These are phyloP conservation scores for Candida tropicalis DNA, from an alignment of 1,139 yeast species.

Conservation along the genomic window DNA sequence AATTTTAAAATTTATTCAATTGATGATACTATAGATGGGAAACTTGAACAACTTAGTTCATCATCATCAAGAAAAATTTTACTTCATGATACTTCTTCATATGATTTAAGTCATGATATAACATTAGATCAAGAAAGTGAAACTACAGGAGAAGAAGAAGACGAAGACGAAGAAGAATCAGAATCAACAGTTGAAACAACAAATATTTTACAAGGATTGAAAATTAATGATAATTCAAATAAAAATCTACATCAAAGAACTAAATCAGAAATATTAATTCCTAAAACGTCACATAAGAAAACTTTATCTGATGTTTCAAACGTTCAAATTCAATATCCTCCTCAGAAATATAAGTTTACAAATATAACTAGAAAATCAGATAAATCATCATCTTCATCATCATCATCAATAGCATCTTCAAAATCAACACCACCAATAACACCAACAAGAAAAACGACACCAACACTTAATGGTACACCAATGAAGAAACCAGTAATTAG, in stretches of 20 bases:
- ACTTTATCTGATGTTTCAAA: conserved; percentile 27
- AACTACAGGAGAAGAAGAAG: conserved; percentile 6
- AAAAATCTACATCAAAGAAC: conserved; percentile 1
- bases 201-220: not conserved
- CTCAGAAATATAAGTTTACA: conserved; percentile 40
- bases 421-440: not conserved
- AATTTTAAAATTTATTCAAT: conserved; percentile 20
- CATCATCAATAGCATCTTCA: not conserved
- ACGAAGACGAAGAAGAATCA: not conserved
- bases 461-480: not conserved
- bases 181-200: conserved; percentile 4
- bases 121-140: conserved; percentile 25
- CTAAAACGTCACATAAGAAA: conserved; percentile 2
- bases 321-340: conserved; percentile 37
- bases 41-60: conserved; percentile 9
- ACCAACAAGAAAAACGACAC: not conserved
- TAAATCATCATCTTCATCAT: not conserved
- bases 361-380: not conserved
- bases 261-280: not conserved
- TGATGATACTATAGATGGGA: conserved; percentile 26
- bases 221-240: not conserved
- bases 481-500: conserved; percentile 50
- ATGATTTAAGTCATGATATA: conserved; percentile 34
- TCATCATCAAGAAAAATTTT: not conserved
- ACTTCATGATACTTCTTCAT: conserved; percentile 29